These are phyloP conservation scores for Panicum hallii DNA, from an alignment of 202 grass and related monocot genomes.

Conservation along the genomic window DNA sequence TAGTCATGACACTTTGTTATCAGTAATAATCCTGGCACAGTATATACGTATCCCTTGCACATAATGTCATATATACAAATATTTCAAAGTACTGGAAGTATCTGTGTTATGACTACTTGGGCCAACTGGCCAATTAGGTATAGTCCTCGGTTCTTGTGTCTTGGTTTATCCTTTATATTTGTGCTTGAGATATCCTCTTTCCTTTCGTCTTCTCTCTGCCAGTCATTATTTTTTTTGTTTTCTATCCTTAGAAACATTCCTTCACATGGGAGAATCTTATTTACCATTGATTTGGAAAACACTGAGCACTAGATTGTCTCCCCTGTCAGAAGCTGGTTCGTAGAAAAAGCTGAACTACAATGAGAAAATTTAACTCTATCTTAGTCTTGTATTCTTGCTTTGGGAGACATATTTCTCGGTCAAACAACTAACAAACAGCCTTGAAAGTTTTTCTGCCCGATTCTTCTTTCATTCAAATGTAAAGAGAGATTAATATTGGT, in stretches of 20 bases:
- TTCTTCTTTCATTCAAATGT: constrained; percentile 1
- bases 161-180: not conserved
- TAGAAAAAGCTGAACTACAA: constrained; percentile 17
- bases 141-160: not conserved
- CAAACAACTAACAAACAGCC: constrained; percentile 11
- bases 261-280: constrained; percentile 33
- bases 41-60: constrained; percentile 7
- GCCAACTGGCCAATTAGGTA: not conserved
- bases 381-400: constrained; percentile 30
- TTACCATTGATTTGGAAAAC: constrained; percentile 27
- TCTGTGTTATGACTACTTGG: constrained; percentile 2
- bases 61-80: constrained; percentile 17
- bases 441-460: not conserved
- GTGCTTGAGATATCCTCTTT: constrained; percentile 7
- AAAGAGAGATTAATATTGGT: constrained; percentile 1
- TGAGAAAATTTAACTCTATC: not conserved
- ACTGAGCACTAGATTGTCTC: constrained; percentile 1
- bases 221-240: not conserved
- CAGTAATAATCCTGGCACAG: not conserved
- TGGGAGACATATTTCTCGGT: constrained; percentile 5
- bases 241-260: not conserved
- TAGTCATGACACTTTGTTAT: constrained; percentile 20
- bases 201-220: not conserved
- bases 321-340: not conserved
- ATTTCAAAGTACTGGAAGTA: not conserved